These are phyloP conservation scores for Zostera marina DNA, from an alignment of 116 monocot genomes.

Conservation along the genomic window DNA sequence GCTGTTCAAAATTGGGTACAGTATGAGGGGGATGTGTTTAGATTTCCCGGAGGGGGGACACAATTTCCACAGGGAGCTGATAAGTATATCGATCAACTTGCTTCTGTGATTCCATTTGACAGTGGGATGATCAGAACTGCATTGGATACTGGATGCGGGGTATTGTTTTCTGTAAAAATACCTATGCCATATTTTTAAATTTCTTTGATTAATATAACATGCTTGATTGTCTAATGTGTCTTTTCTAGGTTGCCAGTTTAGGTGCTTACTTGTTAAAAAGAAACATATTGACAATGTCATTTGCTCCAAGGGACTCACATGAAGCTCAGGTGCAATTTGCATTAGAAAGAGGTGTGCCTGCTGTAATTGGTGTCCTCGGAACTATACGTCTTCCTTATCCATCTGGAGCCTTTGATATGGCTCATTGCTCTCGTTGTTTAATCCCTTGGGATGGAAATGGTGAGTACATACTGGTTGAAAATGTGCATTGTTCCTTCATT, in stretches of 20 bases:
- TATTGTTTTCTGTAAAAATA: not conserved
- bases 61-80: constrained; percentile 15
- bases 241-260: constrained; percentile 31
- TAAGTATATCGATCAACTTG: not conserved
- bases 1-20: constrained; percentile 19
- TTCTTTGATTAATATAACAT: too few relatives aligned
- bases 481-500: not conserved
- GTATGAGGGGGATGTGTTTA: constrained; percentile 14
- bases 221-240: not conserved
- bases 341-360: constrained; percentile 66
- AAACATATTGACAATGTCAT: constrained; percentile 66
- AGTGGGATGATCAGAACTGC: constrained; percentile 5
- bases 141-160: constrained; percentile 8
- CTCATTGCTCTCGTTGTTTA: constrained; percentile 60
- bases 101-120: not conserved
- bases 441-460: constrained; percentile 66
- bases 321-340: constrained; percentile 81
- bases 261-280: constrained; percentile 51
- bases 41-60: constrained; percentile 31
- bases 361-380: constrained; percentile 65
- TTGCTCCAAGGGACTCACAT: constrained; percentile 72
- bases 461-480: constrained; percentile 5
- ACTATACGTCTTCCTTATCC: constrained; percentile 58
- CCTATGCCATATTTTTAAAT: too few relatives aligned
- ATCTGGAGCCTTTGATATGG: constrained; percentile 59